Evolutionary conservation across 257 asterid genomes (phyloP).

Genomic region (Fraxinus excelsior): DNA sequence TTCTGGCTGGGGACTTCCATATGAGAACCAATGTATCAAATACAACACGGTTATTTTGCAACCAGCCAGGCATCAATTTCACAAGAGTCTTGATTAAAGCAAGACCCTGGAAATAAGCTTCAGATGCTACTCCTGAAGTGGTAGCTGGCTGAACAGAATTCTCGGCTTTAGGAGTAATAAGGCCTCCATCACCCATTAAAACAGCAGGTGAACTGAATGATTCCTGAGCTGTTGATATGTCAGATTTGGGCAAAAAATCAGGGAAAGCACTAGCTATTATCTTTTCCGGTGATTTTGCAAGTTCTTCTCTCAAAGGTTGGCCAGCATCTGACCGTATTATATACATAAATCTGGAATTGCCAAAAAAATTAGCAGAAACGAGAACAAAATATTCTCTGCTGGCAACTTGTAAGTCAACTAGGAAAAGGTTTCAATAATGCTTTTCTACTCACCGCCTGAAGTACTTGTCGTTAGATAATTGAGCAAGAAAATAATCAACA

Average conservation of each 20-base stretch:
- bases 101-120: slow-evolving; percentile 98
- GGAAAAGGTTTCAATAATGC: slow-evolving; percentile 10
- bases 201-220: slow-evolving; percentile 54
- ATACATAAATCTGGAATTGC: slow-evolving; percentile 82
- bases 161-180: slow-evolving; percentile 63
- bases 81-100: slow-evolving; percentile 88
- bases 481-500: slow-evolving; percentile 91
- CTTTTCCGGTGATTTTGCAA: slow-evolving; percentile 96
- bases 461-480: slow-evolving; percentile 79
- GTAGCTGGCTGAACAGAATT: slow-evolving; percentile 54
- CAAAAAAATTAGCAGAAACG: slow-evolving; percentile 15
- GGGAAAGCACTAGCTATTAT: slow-evolving; percentile 92
- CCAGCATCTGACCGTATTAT: slow-evolving; percentile 97
- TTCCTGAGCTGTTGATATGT: slow-evolving; percentile 55
- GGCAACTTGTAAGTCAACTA: slow-evolving; percentile 19
- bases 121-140: slow-evolving; percentile 56
- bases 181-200: slow-evolving; percentile 56
- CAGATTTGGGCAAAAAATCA: slow-evolving; percentile 60
- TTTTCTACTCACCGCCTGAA: slow-evolving; percentile 75
- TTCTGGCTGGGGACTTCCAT: slow-evolving; percentile 94
- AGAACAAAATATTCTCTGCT: slow-evolving; percentile 20
- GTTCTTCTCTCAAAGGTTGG: slow-evolving; percentile 97
- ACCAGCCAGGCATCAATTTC: slow-evolving; percentile 97
- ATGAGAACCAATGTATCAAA: slow-evolving; percentile 83
- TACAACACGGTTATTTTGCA: slow-evolving; percentile 80